Percentiles rank a stretch among this genome's conserved stretches.
Evolutionary conservation across 148 eudicot genomes (phyloP).

Genomic region (Beta vulgaris): DNA sequence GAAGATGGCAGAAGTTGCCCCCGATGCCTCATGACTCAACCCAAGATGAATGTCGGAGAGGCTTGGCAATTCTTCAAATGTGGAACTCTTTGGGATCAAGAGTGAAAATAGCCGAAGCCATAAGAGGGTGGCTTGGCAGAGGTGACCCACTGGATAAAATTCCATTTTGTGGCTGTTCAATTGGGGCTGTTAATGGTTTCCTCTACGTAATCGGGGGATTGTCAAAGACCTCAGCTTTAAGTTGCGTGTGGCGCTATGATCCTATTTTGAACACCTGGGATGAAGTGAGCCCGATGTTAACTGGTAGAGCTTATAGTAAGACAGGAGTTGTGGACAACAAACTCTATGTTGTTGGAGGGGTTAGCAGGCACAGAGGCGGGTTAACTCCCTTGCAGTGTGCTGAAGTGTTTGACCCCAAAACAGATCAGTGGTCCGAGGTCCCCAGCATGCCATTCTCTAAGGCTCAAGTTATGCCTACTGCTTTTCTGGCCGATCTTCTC

Average conservation of each 20-base stretch:
- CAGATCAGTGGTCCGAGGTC: constrained; percentile 66
- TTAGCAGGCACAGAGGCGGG: constrained; percentile 70
- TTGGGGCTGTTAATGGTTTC: constrained; percentile 75
- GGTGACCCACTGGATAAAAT: constrained; percentile 46
- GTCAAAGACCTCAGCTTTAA: constrained; percentile 60
- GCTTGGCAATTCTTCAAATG: constrained; percentile 44
- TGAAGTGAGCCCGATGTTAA: constrained; percentile 69
- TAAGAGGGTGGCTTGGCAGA: constrained; percentile 77
- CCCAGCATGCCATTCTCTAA: constrained; percentile 96
- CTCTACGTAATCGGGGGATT: constrained; percentile 87
- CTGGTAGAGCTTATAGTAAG: constrained; percentile 79
- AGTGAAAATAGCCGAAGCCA: constrained; percentile 57
- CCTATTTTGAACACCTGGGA: constrained; percentile 72
- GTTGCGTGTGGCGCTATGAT: constrained; percentile 68
- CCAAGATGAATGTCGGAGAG: constrained; percentile 49
- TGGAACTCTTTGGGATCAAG: constrained; percentile 66
- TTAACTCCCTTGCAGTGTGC: constrained; percentile 82
- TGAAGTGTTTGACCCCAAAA: constrained; percentile 77
- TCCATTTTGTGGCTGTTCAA: constrained; percentile 80
- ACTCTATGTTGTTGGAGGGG: constrained; percentile 93
- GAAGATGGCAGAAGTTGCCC: constrained; percentile 75
- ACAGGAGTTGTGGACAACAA: constrained; percentile 73
- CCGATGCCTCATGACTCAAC: constrained; percentile 52
- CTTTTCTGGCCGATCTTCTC: constrained; percentile 75
- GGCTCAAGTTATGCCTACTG: constrained; percentile 82